A percentile compares a stretch with the other conserved stretches of the same genome.
Conservation (phyloP, 2,329 filamentous ascomycete genomes). For the Aspergillus intermedius region DNA sequence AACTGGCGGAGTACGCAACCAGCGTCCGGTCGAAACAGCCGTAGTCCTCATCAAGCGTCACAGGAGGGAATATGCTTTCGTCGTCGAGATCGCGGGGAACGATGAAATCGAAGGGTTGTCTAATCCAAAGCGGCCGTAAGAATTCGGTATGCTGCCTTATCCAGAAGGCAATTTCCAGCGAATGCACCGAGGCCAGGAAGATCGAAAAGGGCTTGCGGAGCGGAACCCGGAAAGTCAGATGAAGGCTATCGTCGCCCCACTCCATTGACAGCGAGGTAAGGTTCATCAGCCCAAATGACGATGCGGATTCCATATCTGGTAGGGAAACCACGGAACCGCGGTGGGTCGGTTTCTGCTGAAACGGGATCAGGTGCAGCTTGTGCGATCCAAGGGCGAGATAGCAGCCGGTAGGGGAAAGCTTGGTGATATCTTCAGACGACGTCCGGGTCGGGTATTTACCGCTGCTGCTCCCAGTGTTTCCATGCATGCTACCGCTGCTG, state of each 20-base stretch:
- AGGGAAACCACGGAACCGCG: slow-evolving; percentile 51
- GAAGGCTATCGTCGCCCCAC: slow-evolving; percentile 59
- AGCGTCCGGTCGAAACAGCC: slow-evolving; percentile 61
- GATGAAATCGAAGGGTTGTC: slow-evolving; percentile 56
- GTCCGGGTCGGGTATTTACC: slow-evolving; percentile 49
- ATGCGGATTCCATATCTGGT: slow-evolving; percentile 43
- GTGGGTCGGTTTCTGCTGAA: slow-evolving; percentile 53
- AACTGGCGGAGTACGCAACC: slow-evolving; percentile 63
- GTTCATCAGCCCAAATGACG: slow-evolving; percentile 58
- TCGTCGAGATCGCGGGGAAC: slow-evolving; percentile 53
- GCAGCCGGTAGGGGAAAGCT: slow-evolving; percentile 58
- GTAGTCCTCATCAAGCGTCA: slow-evolving; percentile 51
- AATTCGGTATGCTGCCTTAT: slow-evolving; percentile 57
- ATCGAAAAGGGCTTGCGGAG: slow-evolving; percentile 50
- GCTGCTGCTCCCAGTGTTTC: background rate
- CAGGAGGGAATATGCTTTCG: slow-evolving; percentile 40
- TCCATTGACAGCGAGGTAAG: slow-evolving; percentile 55
- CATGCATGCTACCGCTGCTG: slow-evolving; percentile 19
- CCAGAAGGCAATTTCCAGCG: slow-evolving; percentile 57
- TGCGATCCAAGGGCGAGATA: slow-evolving; percentile 64
- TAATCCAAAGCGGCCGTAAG: slow-evolving; percentile 59
- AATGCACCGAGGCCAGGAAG: slow-evolving; percentile 58
- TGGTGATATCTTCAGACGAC: slow-evolving; percentile 61
- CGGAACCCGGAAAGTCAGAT: slow-evolving; percentile 58
- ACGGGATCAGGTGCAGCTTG: slow-evolving; percentile 62